Evolutionary conservation across 2,329 filamentous ascomycete genomes (phyloP).

Genomic region (Fusarium sacchari): DNA sequence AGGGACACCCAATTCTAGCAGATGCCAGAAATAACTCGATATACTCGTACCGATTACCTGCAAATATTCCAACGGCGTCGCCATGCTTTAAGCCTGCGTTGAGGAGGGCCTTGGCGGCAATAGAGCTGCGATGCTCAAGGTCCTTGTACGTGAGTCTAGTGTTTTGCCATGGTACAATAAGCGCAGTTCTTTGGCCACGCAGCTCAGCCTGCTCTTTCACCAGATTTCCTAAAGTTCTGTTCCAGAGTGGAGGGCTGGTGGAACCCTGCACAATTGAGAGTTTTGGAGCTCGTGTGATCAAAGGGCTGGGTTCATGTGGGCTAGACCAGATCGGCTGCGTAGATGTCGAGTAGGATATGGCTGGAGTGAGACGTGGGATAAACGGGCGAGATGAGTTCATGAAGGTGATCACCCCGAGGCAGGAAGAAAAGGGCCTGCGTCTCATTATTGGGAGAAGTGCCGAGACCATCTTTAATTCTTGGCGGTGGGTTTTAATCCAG

Average conservation of each 20-base stretch:
- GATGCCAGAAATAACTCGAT: background rate
- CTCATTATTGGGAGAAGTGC: background rate
- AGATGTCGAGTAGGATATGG: background rate
- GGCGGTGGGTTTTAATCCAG: rapidly evolving
- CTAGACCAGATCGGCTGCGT: background rate
- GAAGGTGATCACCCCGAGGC: rapidly evolving
- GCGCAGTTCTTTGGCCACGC: background rate
- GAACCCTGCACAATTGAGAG: background rate
- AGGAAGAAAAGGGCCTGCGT: background rate
- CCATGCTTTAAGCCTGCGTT: background rate
- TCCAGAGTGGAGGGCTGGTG: background rate
- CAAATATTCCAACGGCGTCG: background rate
- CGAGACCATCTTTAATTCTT: no score
- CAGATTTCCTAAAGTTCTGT: background rate
- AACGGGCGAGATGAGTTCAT: rapidly evolving
- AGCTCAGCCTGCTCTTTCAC: background rate
- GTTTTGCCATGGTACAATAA: background rate
- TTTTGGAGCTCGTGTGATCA: no score
- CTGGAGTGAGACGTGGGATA: rapidly evolving
- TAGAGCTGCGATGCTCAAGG: background rate
- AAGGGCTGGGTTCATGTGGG: rapidly evolving
- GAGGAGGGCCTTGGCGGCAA: background rate
- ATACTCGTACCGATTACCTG: background rate
- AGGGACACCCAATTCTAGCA: background rate
- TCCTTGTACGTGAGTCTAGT: background rate